Conservation (phyloP, 345 rosid genomes). For the Odontarrhena argentea region DNA sequence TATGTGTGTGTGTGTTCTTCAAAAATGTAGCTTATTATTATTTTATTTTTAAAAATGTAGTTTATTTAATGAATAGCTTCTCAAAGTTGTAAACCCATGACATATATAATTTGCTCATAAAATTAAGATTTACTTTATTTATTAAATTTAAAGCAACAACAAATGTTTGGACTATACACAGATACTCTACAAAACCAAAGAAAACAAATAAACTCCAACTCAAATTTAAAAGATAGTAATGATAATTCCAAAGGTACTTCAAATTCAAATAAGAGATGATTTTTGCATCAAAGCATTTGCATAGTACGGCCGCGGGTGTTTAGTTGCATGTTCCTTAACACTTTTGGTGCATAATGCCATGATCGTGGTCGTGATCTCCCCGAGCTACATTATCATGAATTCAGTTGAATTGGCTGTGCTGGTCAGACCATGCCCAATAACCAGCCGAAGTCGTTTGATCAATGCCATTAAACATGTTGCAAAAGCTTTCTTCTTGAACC, state of each 20-base stretch:
- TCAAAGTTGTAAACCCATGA: slow-evolving; percentile 2
- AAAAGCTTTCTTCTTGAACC: slow-evolving; percentile 59
- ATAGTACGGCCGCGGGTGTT: no score
- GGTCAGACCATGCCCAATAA: slow-evolving; percentile 74
- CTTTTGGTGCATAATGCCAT: not conserved
- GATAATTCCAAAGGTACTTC: slow-evolving; percentile 18
- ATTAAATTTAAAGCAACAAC: slow-evolving; percentile 18
- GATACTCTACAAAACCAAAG: slow-evolving; percentile 30
- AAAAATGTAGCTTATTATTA: not conserved
- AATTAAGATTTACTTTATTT: not conserved
- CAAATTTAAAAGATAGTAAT: slow-evolving; percentile 14
- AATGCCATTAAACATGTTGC: slow-evolving; percentile 69
- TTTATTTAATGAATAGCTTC: not conserved
- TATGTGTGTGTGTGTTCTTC: no score
- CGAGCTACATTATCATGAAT: slow-evolving; percentile 13
- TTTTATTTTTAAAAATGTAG: no score
- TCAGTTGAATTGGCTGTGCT: slow-evolving; percentile 39
- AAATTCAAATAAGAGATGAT: slow-evolving; percentile 25
- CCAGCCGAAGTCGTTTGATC: slow-evolving; percentile 64
- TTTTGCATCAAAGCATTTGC: no score
- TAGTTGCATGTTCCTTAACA: no score
- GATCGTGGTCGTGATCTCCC: slow-evolving; percentile 12
- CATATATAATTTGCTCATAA: not conserved
- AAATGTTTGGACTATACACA: slow-evolving; percentile 35
- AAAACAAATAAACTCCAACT: slow-evolving; percentile 9